Conservation (phyloP, 108 stramenopile species). For the Fragilariopsis cylindrus region DNA sequence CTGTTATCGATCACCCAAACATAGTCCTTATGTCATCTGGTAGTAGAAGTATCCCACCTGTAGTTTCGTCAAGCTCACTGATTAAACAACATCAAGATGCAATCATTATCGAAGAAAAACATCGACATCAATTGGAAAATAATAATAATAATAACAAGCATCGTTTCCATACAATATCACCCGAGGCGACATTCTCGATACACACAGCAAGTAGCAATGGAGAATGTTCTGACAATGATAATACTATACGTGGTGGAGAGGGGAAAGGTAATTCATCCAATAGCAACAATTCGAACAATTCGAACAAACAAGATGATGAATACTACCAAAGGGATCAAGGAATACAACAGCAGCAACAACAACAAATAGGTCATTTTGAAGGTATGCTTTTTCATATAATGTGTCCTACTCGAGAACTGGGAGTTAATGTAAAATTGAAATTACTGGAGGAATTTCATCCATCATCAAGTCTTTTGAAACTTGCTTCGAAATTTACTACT, state of each 20-base stretch:
- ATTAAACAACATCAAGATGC: constrained; percentile 1
- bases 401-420: constrained; percentile 12
- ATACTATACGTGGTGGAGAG: too few relatives aligned
- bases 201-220: background rate
- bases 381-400: constrained; percentile 12
- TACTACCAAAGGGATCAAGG: too few relatives aligned
- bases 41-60: constrained; percentile 1
- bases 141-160: background rate
- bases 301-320: too few relatives aligned
- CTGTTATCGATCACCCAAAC: background rate
- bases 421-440: constrained; percentile 9
- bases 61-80: constrained; percentile 4
- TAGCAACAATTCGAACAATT: too few relatives aligned
- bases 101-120: background rate
- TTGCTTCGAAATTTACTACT: constrained; percentile 7
- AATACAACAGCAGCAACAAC: background rate
- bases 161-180: background rate
- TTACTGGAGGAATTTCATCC: constrained; percentile 13
- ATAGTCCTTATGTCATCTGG: background rate
- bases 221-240: too few relatives aligned
- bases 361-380: constrained; percentile 15
- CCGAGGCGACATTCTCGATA: background rate
- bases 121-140: background rate
- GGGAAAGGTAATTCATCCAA: too few relatives aligned
- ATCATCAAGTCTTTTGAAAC: background rate